These are phyloP conservation scores for Leccinum uliginosum DNA, from an alignment of 768 basidiomycete genomes.

Conservation along the genomic window DNA sequence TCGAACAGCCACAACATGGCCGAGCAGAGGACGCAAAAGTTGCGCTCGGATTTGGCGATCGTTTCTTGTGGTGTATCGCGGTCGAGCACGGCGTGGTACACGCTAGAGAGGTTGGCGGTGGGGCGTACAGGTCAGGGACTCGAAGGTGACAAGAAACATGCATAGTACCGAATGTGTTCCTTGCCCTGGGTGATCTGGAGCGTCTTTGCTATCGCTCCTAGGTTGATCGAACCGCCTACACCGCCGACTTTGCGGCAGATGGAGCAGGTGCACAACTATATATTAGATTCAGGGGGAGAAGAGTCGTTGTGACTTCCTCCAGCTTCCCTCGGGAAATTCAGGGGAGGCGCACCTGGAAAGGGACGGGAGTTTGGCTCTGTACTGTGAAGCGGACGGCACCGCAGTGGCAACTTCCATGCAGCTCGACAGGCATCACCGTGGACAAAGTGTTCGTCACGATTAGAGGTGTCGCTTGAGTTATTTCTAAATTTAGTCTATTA, in stretches of 20 bases:
- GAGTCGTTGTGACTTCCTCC: background rate
- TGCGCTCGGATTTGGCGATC: conserved; percentile 51
- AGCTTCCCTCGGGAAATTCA: too few species aligned
- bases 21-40: conserved; percentile 61
- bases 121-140: background rate
- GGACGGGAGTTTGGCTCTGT: conserved; percentile 50
- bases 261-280: conserved; percentile 64
- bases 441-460: too few species aligned
- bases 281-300: background rate
- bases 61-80: conserved; percentile 48
- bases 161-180: conserved; percentile 50
- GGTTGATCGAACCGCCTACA: conserved; percentile 59
- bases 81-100: conserved; percentile 60
- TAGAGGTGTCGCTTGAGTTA: too few species aligned
- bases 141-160: background rate
- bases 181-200: conserved; percentile 49
- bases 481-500: too few species aligned
- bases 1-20: conserved; percentile 68
- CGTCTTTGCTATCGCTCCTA: conserved; percentile 51
- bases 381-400: conserved; percentile 26
- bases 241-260: conserved; percentile 73
- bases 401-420: background rate
- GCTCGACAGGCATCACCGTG: background rate
- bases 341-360: conserved; percentile 47
- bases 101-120: conserved; percentile 26